Conservation (phyloP, 176 grass and related monocot genomes). For the Rhipidocladum racemiflorum region DNA sequence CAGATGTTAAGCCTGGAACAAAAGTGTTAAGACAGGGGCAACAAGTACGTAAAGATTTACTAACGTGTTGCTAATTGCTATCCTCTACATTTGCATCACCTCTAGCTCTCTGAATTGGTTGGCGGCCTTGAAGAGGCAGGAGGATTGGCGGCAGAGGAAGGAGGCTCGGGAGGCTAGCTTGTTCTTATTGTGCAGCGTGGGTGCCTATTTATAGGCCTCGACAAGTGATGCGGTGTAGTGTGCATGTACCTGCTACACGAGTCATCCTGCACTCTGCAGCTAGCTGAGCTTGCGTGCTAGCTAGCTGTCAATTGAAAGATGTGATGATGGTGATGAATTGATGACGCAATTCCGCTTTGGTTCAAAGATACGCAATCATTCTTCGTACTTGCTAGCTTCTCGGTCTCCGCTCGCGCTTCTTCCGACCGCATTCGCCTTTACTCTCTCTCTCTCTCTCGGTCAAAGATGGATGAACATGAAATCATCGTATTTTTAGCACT, state of each 20-base stretch:
- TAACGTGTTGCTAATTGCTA: no score
- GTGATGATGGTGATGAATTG: constrained; percentile 46
- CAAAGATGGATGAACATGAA: no score
- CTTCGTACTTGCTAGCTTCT: background rate
- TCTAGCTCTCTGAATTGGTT: background rate
- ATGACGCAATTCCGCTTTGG: constrained; percentile 31
- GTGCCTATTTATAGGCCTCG: background rate
- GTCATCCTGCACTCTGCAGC: constrained; percentile 15
- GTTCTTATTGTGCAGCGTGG: background rate
- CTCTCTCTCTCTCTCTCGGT: no score
- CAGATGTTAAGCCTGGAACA: no score
- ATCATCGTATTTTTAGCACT: no score
- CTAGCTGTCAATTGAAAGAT: background rate
- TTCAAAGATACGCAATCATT: constrained; percentile 39
- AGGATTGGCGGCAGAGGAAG: background rate
- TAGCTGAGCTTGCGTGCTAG: background rate
- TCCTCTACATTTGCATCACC: background rate
- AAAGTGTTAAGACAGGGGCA: no score
- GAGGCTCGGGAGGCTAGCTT: background rate
- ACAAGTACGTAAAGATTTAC: no score
- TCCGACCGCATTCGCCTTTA: background rate
- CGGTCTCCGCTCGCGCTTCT: background rate
- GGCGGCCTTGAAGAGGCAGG: background rate
- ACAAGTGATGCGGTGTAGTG: background rate
- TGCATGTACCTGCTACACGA: background rate